These are phyloP conservation scores for Penicillium pulvis DNA, from an alignment of 495 filamentous ascomycete species.

Conservation along the genomic window DNA sequence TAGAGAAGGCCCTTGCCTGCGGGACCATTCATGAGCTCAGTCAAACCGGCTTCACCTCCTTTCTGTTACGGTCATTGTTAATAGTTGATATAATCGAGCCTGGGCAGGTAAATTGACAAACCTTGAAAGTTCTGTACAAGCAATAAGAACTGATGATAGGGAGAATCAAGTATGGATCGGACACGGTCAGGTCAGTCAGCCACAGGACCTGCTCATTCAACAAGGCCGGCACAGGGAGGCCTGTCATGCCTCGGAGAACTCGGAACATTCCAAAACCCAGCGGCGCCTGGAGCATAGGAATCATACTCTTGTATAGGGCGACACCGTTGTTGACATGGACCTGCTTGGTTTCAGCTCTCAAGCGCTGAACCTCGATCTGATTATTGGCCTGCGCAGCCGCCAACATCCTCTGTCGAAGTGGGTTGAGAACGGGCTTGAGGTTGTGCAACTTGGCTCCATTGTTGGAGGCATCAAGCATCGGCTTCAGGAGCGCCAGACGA, in stretches of 20 bases:
- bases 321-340: constrained; percentile 58
- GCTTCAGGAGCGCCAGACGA: constrained; percentile 65
- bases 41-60: constrained; percentile 54
- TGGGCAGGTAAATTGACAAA: constrained; percentile 38
- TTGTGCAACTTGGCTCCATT: constrained; percentile 53
- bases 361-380: constrained; percentile 37
- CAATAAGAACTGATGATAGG: constrained; percentile 45
- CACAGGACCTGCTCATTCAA: constrained; percentile 69
- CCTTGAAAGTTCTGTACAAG: constrained; percentile 57
- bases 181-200: constrained; percentile 76
- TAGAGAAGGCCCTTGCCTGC: constrained; percentile 53
- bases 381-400: constrained; percentile 41
- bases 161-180: constrained; percentile 77
- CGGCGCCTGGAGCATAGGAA: constrained; percentile 67
- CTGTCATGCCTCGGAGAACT: constrained; percentile 70
- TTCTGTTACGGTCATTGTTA: constrained; percentile 34
- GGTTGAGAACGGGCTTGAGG: constrained; percentile 39
- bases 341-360: constrained; percentile 45
- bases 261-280: constrained; percentile 80
- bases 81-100: background rate
- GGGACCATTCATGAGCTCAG: constrained; percentile 31
- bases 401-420: constrained; percentile 45
- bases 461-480: constrained; percentile 61
- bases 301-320: constrained; percentile 49
- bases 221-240: constrained; percentile 77